Evolutionary conservation across 2,329 filamentous ascomycete genomes (phyloP).

Genomic region (Knoxdaviesia proteae): DNA sequence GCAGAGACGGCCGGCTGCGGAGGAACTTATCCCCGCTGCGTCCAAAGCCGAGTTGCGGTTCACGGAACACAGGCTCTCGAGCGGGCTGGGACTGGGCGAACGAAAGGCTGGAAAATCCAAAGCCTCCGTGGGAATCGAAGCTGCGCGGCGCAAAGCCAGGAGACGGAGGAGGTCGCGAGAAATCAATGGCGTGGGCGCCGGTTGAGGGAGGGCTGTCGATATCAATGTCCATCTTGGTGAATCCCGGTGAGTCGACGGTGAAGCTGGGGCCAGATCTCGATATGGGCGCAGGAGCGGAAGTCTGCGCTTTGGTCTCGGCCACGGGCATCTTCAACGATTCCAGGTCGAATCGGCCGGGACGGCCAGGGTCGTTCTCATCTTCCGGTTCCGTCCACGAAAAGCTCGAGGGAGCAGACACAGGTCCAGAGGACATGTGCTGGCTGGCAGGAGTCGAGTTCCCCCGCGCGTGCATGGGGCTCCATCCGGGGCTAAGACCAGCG

Average conservation of each 20-base stretch:
- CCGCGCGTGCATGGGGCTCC: slow-evolving; percentile 23
- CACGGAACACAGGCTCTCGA: too few relatives aligned
- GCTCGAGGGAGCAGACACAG: slow-evolving; percentile 44
- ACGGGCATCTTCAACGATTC: slow-evolving; percentile 5
- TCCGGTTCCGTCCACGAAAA: slow-evolving; percentile 36
- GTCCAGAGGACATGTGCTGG: slow-evolving; percentile 35
- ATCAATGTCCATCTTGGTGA: too few relatives aligned
- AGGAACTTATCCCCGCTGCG: too few relatives aligned
- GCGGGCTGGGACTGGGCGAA: neutral
- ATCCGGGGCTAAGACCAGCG: slow-evolving; percentile 6
- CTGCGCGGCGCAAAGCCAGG: slow-evolving; percentile 2
- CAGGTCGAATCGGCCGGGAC: slow-evolving; percentile 19
- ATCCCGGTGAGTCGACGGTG: too few relatives aligned
- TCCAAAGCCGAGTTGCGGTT: too few relatives aligned
- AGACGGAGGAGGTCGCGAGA: slow-evolving; percentile 2
- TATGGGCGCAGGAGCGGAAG: neutral
- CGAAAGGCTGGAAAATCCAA: slow-evolving; percentile 1
- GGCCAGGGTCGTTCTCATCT: slow-evolving; percentile 18
- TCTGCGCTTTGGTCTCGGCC: neutral
- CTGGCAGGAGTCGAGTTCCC: slow-evolving; percentile 31
- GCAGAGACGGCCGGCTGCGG: too few relatives aligned
- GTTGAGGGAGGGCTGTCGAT: too few relatives aligned
- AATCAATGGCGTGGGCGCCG: neutral
- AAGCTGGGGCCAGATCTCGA: too few relatives aligned
- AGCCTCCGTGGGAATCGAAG: neutral